A percentile compares a stretch with the other conserved stretches of the same genome.
These are phyloP conservation scores for Gossypium rotundifolium DNA, from an alignment of 345 rosid species.

Conservation along the genomic window DNA sequence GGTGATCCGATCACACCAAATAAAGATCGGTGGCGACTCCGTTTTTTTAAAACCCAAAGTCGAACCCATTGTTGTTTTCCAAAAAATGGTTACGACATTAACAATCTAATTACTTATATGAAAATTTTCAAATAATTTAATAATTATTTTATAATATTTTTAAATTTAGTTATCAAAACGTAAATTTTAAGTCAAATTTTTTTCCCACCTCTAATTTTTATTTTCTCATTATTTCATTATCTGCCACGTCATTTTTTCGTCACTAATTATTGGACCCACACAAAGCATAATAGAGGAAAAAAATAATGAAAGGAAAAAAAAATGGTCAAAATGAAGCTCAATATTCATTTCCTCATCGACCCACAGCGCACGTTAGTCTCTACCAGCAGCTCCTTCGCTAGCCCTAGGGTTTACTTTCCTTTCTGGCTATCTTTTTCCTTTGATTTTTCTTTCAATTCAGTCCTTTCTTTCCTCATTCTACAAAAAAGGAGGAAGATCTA, in stretches of 20 bases:
- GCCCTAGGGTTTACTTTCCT: constrained; percentile 8
- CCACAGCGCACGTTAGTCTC: constrained; percentile 12
- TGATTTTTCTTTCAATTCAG: not conserved
- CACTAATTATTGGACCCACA: not conserved
- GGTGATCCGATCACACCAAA: too few species aligned
- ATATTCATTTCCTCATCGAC: constrained; percentile 12
- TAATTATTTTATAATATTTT: too few species aligned
- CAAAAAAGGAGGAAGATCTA: not conserved
- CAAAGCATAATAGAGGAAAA: not conserved
- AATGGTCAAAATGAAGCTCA: not conserved
- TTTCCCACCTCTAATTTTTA: too few species aligned
- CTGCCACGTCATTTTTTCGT: not conserved
- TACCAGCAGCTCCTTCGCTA: not conserved
- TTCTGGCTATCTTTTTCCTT: not conserved
- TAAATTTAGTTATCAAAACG: too few species aligned
- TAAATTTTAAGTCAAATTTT: too few species aligned
- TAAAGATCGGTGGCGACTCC: too few species aligned
- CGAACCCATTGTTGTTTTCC: too few species aligned
- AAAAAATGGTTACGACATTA: too few species aligned
- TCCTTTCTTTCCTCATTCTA: not conserved
- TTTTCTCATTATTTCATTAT: not conserved
- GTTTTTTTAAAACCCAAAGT: too few species aligned
- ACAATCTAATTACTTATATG: rapidly evolving
- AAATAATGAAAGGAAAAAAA: too few species aligned
- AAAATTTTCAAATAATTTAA: rapidly evolving